Conservation (phyloP, 495 filamentous ascomycete genomes). For the Penicillium verhagenii region DNA sequence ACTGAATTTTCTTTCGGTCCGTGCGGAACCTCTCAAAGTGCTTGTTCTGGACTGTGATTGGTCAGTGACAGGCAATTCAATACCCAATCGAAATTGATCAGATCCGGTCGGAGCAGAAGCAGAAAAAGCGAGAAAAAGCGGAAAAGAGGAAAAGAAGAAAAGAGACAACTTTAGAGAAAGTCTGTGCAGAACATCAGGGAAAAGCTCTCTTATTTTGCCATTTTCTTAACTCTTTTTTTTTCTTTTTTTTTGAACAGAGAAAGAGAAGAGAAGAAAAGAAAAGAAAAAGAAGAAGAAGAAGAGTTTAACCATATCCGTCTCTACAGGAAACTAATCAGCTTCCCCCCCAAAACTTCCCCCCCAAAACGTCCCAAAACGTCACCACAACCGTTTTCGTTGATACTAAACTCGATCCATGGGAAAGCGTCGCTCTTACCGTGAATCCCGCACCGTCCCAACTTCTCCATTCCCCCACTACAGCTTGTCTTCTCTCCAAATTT, state of each 20-base stretch:
- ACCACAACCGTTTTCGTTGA: conserved; percentile 4
- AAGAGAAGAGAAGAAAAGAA: no score
- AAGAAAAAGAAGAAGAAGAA: no score
- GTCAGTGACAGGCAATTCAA: conserved; percentile 10
- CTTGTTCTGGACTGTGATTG: conserved; percentile 20
- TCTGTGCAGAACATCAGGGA: not conserved
- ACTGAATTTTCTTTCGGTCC: not conserved
- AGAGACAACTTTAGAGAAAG: not conserved
- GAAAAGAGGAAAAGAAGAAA: not conserved
- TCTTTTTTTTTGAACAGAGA: no score
- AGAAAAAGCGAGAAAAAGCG: not conserved
- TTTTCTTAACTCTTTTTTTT: no score
- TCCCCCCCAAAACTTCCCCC: not conserved
- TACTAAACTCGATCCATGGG: conserved; percentile 13
- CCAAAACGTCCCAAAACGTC: not conserved
- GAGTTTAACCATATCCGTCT: no score
- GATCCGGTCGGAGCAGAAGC: conserved; percentile 5
- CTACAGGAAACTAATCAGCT: no score
- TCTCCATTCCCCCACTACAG: conserved; percentile 8
- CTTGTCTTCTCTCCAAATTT: conserved; percentile 9
- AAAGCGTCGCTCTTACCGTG: conserved; percentile 10
- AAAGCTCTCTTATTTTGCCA: no score
- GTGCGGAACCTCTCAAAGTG: not conserved
- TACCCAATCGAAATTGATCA: conserved; percentile 20
- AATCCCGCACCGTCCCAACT: conserved; percentile 13